These are phyloP conservation scores for Chrysoporthe deuterocubensis DNA, from an alignment of 2,329 filamentous ascomycete species.

Conservation along the genomic window DNA sequence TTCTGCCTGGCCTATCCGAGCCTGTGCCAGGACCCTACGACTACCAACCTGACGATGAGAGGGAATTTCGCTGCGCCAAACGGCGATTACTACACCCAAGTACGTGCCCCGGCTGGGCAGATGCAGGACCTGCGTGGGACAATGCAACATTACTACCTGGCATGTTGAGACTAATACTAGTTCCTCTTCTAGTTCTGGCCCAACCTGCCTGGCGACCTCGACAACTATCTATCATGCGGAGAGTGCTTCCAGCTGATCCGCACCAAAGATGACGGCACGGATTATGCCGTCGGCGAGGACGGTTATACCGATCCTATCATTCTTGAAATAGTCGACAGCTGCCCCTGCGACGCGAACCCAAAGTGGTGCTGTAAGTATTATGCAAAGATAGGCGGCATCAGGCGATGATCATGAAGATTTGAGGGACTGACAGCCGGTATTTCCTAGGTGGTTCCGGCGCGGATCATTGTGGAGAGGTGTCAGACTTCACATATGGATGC, in stretches of 20 bases:
- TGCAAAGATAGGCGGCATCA: no score
- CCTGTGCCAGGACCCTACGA: constrained; percentile 6
- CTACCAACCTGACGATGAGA: constrained; percentile 2
- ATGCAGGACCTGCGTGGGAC: not conserved
- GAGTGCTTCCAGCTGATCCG: constrained; percentile 30
- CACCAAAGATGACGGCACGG: constrained; percentile 28
- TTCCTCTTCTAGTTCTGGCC: constrained; percentile 28
- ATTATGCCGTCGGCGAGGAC: constrained; percentile 29
- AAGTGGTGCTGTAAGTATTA: constrained; percentile 30
- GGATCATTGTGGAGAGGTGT: constrained; percentile 15
- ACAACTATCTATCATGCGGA: constrained; percentile 31
- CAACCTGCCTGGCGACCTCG: constrained; percentile 26
- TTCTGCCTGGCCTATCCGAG: constrained; percentile 12
- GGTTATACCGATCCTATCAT: constrained; percentile 30
- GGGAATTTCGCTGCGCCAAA: constrained; percentile 15
- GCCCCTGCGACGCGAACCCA: constrained; percentile 29
- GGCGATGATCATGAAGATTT: not conserved
- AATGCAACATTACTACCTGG: not conserved
- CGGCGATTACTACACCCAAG: constrained; percentile 30
- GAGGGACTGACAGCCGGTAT: not conserved
- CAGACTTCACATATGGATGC: constrained; percentile 12
- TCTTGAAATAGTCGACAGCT: constrained; percentile 29
- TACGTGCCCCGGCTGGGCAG: not conserved
- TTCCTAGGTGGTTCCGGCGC: constrained; percentile 5
- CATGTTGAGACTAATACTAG: not conserved